These are phyloP conservation scores for Penicillium samsonianum DNA, from an alignment of 495 filamentous ascomycete species.

Conservation along the genomic window DNA sequence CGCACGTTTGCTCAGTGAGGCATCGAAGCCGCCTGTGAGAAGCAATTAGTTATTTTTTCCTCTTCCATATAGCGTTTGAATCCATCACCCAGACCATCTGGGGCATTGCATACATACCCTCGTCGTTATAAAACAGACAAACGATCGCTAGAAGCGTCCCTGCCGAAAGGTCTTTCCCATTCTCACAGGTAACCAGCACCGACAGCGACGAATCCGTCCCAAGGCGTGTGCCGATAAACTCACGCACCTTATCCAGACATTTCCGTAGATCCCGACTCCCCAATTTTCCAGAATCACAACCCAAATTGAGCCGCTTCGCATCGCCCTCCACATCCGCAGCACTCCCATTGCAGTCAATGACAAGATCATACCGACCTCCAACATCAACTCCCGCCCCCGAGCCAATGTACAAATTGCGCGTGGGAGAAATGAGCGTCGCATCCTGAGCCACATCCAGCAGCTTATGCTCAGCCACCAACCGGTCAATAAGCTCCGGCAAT, in stretches of 20 bases:
- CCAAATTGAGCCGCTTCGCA: conserved; percentile 57
- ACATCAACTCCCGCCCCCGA: conserved; percentile 19
- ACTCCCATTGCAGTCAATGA: conserved; percentile 47
- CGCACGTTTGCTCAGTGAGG: conserved; percentile 26
- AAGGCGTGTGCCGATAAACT: conserved; percentile 46
- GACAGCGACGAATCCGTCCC: conserved; percentile 31
- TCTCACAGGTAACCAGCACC: conserved; percentile 60
- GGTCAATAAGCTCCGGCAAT: conserved; percentile 61
- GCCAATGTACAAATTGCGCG: conserved; percentile 43
- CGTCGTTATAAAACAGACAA: conserved; percentile 61
- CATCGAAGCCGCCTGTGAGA: conserved; percentile 35
- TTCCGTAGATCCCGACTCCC: conserved; percentile 74
- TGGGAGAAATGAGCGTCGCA: conserved; percentile 40
- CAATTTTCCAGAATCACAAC: conserved; percentile 64
- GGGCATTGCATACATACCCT: conserved; percentile 42
- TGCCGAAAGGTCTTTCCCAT: conserved; percentile 66
- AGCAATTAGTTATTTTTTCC: conserved; percentile 24
- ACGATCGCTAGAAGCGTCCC: conserved; percentile 62
- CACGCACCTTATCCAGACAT: conserved; percentile 55
- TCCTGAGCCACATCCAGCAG: conserved; percentile 24
- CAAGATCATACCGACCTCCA: conserved; percentile 39
- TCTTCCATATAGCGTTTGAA: conserved; percentile 27
- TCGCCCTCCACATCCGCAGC: conserved; percentile 35
- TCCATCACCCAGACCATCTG: conserved; percentile 4
- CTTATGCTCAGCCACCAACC: conserved; percentile 45